phyloP scores from a whole-genome alignment of 495 filamentous ascomycete species.

The Pseudotulostoma volvatum region DNA sequence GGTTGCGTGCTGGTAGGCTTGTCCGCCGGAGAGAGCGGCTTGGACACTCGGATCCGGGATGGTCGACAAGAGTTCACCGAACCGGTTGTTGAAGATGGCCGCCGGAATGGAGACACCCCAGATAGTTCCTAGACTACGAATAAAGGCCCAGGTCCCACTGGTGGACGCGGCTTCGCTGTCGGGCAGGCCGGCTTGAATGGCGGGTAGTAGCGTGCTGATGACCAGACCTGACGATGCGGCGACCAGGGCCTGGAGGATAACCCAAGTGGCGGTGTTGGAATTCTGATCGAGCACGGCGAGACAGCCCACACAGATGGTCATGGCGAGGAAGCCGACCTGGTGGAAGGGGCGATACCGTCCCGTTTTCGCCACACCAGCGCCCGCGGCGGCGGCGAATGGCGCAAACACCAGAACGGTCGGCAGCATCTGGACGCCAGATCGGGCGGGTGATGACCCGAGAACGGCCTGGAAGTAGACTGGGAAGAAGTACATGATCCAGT shows the following conservation, averaged over 20 bases:
- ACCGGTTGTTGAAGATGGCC: constrained; percentile 27
- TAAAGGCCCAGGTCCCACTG: constrained; percentile 28
- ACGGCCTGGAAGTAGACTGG: constrained; percentile 34
- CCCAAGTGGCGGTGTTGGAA: constrained; percentile 13
- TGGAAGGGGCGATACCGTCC: constrained; percentile 32
- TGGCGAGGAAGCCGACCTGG: constrained; percentile 18
- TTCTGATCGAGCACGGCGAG: constrained; percentile 18
- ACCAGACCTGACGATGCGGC: constrained; percentile 18
- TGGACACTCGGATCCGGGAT: neutral
- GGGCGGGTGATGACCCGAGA: constrained; percentile 10
- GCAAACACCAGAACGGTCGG: constrained; percentile 18
- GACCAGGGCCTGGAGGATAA: constrained; percentile 15
- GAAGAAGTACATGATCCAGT: constrained; percentile 28
- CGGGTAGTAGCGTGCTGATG: constrained; percentile 18
- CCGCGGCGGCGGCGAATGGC: constrained; percentile 16
- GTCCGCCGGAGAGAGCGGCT: neutral
- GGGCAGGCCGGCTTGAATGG: constrained; percentile 19
- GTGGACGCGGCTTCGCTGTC: constrained; percentile 24
- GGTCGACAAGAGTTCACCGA: neutral
- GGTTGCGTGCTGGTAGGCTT: constrained; percentile 2
- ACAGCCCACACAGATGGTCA: constrained; percentile 26
- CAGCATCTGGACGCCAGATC: constrained; percentile 24
- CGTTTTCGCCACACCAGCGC: constrained; percentile 20
- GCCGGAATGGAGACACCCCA: constrained; percentile 36
- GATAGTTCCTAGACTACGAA: constrained; percentile 30